These are phyloP conservation scores for Limonomyces culmigenus DNA, from an alignment of 1,284 basidiomycete genomes.

Conservation along the genomic window DNA sequence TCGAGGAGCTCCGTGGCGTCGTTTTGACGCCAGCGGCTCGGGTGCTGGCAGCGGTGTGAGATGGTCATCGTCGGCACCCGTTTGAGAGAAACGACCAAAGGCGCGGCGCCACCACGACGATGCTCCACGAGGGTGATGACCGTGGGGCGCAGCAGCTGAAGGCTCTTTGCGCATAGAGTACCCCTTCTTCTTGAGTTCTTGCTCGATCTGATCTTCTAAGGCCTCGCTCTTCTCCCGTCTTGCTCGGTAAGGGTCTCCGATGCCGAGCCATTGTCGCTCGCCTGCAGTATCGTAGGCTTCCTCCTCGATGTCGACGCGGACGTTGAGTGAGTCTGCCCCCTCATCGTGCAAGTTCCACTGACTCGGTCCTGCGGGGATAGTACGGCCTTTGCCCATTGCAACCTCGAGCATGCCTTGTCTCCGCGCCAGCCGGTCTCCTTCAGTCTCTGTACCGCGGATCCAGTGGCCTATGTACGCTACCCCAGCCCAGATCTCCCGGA, in stretches of 20 bases:
- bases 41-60: not conserved
- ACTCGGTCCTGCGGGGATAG: conserved; percentile 2
- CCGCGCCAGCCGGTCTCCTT: conserved; percentile 25
- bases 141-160: not conserved
- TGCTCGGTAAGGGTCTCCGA: conserved; percentile 13
- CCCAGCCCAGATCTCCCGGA: conserved; percentile 38
- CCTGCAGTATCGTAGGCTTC: conserved; percentile 22
- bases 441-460: conserved; percentile 26
- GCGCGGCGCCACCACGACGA: conserved; percentile 38
- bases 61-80: conserved; percentile 16
- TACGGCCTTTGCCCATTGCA: conserved; percentile 22
- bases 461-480: conserved; percentile 35
- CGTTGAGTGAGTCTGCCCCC: conserved; percentile 7
- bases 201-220: conserved; percentile 32
- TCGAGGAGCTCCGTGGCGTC: too few relatives aligned
- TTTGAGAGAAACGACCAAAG: conserved; percentile 34
- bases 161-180: conserved; percentile 11
- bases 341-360: conserved; percentile 7
- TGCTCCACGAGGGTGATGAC: not conserved
- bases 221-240: conserved; percentile 33
- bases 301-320: conserved; percentile 17
- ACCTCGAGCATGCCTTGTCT: conserved; percentile 29
- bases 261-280: conserved; percentile 33
- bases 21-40: conserved; percentile 9
- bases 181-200: conserved; percentile 30